A percentile compares a stretch with the other conserved stretches of the same genome.
Evolutionary conservation across 2,329 filamentous ascomycete species (phyloP).

Genomic region (Epichloe sp.): DNA sequence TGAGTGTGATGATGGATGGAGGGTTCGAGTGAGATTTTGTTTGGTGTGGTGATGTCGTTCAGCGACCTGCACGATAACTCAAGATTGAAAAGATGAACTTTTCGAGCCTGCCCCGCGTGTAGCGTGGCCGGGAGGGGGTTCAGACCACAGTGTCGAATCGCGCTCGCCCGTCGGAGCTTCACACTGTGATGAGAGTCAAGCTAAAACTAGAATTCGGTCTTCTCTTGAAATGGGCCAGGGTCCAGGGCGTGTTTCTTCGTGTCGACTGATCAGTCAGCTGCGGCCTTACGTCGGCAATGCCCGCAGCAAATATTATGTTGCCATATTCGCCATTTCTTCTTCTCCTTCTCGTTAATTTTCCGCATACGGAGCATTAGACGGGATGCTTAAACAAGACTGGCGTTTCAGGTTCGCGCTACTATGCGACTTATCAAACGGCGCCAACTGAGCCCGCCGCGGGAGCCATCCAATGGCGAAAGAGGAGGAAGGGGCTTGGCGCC

Average conservation of each 20-base stretch:
- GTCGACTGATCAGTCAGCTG: neutral
- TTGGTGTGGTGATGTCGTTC: too few species aligned
- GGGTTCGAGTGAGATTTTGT: neutral
- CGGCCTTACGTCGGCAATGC: neutral
- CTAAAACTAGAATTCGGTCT: neutral
- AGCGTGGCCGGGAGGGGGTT: too few species aligned
- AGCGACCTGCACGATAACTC: neutral
- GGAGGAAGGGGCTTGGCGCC: neutral
- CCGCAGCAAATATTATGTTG: neutral
- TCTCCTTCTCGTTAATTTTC: neutral
- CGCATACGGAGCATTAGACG: too few species aligned
- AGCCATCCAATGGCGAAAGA: neutral
- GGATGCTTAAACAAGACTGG: neutral
- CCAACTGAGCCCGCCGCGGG: neutral
- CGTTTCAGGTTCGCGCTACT: neutral
- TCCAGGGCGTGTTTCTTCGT: neutral
- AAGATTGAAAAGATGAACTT: neutral
- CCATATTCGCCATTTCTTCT: neutral
- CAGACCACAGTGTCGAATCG: too few species aligned
- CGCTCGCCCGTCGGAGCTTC: too few species aligned
- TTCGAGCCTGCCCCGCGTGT: too few species aligned
- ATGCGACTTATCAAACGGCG: neutral
- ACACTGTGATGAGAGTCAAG: too few species aligned
- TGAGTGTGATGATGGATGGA: too few species aligned
- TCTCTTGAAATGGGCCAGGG: neutral